Conservation (phyloP, 2,329 filamentous ascomycete genomes). For the Eurotiales sp. region DNA sequence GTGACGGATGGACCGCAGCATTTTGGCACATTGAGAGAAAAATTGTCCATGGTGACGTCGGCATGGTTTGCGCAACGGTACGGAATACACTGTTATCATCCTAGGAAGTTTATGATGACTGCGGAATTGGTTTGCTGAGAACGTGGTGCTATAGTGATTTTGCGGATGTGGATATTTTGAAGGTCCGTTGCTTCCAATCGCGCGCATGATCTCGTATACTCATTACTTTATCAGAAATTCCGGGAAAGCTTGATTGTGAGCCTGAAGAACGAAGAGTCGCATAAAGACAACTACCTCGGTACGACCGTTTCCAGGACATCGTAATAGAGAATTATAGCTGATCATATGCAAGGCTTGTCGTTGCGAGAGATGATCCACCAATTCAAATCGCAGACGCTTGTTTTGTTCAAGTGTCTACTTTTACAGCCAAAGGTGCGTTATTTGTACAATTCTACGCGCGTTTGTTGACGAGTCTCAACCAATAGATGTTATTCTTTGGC, state of each 20-base stretch:
- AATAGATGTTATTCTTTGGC: constrained; percentile 94
- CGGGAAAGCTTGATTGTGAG: constrained; percentile 74
- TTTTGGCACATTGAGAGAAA: constrained; percentile 86
- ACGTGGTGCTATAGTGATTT: constrained; percentile 61
- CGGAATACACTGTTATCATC: constrained; percentile 20
- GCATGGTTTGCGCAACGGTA: constrained; percentile 93
- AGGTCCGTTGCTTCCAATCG: constrained; percentile 38
- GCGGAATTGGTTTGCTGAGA: neutral
- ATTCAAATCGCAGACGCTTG: constrained; percentile 90
- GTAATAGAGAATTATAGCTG: no score
- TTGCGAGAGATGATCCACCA: constrained; percentile 88
- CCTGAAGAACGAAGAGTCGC: constrained; percentile 61
- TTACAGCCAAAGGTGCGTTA: constrained; percentile 80
- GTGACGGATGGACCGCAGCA: constrained; percentile 86
- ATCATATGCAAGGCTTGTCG: constrained; percentile 59
- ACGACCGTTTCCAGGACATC: constrained; percentile 44
- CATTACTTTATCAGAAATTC: constrained; percentile 60
- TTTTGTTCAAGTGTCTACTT: constrained; percentile 88
- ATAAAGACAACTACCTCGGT: constrained; percentile 83
- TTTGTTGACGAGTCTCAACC: neutral
- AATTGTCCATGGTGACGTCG: constrained; percentile 82
- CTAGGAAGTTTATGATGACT: neutral
- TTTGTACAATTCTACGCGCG: no score
- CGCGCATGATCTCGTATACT: constrained; percentile 9
- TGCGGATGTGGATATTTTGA: constrained; percentile 81